Conservation (phyloP, 164 flowering plant genomes). For the Vitis cinerea region DNA sequence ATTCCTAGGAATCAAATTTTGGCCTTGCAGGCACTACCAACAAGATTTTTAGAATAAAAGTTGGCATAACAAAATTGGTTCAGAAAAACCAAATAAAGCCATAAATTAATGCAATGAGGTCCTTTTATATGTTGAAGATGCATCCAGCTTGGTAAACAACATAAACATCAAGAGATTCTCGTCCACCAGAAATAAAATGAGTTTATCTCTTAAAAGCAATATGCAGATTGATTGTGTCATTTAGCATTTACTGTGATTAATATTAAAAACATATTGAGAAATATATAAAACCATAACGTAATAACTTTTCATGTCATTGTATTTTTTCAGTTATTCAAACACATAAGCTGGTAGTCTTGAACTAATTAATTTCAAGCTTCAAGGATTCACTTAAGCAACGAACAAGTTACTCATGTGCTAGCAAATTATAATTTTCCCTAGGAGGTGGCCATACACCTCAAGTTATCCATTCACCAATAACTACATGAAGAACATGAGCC, state of each 20-base stretch:
- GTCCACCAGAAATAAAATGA: background rate
- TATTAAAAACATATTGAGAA: too few relatives aligned
- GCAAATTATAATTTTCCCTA: too few relatives aligned
- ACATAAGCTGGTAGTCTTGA: background rate
- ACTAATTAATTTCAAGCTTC: background rate
- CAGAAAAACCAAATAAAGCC: background rate
- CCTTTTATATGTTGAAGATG: background rate
- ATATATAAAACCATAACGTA: background rate
- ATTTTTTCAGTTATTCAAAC: background rate
- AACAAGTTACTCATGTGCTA: too few relatives aligned
- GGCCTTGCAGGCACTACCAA: background rate
- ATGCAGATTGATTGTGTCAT: background rate
- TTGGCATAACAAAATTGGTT: background rate
- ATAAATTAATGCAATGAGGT: background rate
- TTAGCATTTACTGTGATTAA: background rate
- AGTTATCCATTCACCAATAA: too few relatives aligned
- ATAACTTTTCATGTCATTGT: background rate
- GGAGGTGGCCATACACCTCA: too few relatives aligned
- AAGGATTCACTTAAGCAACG: background rate
- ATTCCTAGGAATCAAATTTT: background rate
- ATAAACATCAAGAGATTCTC: background rate
- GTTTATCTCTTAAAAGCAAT: background rate
- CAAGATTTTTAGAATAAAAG: background rate
- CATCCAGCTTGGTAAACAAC: too few relatives aligned
- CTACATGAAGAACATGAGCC: too few relatives aligned